Percentiles rank a stretch among this genome's conserved stretches.
phyloP scores from a whole-genome alignment of 441 rosid genomes.

The Eutrema salsugineum region DNA sequence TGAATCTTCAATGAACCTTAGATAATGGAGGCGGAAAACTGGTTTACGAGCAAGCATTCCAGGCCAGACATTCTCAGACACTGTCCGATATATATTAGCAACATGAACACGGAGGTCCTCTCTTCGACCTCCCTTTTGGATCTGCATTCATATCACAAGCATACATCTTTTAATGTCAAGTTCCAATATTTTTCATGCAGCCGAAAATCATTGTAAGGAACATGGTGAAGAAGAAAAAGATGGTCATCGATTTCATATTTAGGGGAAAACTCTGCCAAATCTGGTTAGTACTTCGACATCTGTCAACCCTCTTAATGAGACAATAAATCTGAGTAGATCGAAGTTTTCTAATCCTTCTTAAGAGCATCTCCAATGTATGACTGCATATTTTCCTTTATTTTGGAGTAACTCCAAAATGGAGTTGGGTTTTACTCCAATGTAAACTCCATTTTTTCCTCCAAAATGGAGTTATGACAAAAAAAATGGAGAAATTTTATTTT shows the following conservation, averaged over 20 bases:
- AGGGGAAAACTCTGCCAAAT: constrained; percentile 1
- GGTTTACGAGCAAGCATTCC: constrained; percentile 88
- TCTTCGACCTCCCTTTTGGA: constrained; percentile 89
- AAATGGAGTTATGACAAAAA: too few species aligned
- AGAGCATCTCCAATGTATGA: too few species aligned
- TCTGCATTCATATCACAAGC: constrained; percentile 49
- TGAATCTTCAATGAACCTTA: constrained; percentile 92
- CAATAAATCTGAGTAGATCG: too few species aligned
- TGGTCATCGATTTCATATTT: background rate
- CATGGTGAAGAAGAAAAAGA: constrained; percentile 9
- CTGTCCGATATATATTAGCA: constrained; percentile 84
- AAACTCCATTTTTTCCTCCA: too few species aligned
- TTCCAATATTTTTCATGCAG: background rate
- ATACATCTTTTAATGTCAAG: constrained; percentile 8
- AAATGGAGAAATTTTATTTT: too few species aligned
- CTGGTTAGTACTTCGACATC: background rate
- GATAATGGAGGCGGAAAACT: constrained; percentile 86
- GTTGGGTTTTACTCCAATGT: too few species aligned
- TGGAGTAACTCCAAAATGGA: too few species aligned
- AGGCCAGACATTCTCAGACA: constrained; percentile 97
- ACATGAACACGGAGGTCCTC: constrained; percentile 92
- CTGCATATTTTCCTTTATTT: too few species aligned
- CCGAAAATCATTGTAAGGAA: constrained; percentile 8
- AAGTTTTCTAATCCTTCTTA: background rate
- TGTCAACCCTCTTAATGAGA: background rate